Percentiles rank a stretch among this genome's conserved stretches.
Conservation (phyloP, 73 alveolate species). For the Uronychia setigera region DNA sequence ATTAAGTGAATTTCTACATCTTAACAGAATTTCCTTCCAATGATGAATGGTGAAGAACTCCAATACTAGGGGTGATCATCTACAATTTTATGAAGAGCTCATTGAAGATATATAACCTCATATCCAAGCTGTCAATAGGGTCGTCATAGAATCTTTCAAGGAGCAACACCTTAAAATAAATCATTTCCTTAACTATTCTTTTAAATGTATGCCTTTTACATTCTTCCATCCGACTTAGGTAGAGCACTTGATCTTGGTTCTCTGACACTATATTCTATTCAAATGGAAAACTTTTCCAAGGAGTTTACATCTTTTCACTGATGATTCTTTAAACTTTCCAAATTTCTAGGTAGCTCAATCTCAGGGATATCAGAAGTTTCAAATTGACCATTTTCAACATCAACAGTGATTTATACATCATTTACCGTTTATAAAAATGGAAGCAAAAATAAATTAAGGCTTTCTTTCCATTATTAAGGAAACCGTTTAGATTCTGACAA, state of each 20-base stretch:
- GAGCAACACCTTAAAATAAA: no score
- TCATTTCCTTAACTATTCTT: no score
- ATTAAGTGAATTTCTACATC: no score
- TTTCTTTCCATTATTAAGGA: no score
- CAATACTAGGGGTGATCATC: background rate
- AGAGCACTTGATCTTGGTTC: background rate
- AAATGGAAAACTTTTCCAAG: background rate
- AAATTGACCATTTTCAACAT: background rate
- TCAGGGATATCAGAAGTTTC: background rate
- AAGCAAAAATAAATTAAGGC: no score
- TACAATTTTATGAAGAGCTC: no score
- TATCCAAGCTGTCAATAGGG: background rate
- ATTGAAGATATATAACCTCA: no score
- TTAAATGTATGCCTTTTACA: no score
- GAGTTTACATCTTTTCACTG: background rate
- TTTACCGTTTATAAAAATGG: no score
- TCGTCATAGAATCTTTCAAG: background rate
- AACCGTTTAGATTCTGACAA: no score
- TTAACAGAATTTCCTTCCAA: background rate
- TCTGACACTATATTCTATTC: background rate
- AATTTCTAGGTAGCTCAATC: background rate
- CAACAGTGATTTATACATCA: background rate
- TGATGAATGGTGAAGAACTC: background rate
- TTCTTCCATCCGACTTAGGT: background rate
- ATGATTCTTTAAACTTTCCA: no score